Conservation (phyloP, 2,329 filamentous ascomycete genomes). For the Penicillium sclerotigenum region DNA sequence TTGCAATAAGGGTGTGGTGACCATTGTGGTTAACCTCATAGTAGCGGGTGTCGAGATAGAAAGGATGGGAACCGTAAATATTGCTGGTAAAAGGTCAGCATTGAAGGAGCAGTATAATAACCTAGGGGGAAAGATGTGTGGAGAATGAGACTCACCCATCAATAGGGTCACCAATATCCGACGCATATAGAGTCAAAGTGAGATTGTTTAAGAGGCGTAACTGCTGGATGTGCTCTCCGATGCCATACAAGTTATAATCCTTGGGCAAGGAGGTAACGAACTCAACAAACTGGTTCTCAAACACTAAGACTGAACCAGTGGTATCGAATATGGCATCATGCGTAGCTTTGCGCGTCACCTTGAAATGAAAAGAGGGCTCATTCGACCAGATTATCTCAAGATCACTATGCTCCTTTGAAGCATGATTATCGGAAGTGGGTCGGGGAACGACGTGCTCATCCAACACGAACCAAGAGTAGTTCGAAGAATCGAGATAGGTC, state of each 20-base stretch:
- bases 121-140: not conserved
- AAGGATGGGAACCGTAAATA: conserved; percentile 72
- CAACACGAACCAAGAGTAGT: conserved; percentile 65
- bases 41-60: conserved; percentile 78
- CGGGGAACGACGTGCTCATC: conserved; percentile 61
- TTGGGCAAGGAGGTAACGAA: conserved; percentile 64
- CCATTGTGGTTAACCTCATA: conserved; percentile 56
- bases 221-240: conserved; percentile 70
- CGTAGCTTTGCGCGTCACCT: conserved; percentile 55
- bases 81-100: conserved; percentile 45
- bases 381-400: conserved; percentile 56
- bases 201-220: conserved; percentile 70
- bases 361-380: conserved; percentile 57
- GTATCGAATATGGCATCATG: conserved; percentile 69
- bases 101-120: not conserved
- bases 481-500: conserved; percentile 58
- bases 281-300: conserved; percentile 75
- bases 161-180: conserved; percentile 60
- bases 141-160: conserved; percentile 36
- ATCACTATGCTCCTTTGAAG: conserved; percentile 37
- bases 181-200: conserved; percentile 66
- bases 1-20: conserved; percentile 52
- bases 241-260: conserved; percentile 71
- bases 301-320: conserved; percentile 62
- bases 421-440: conserved; percentile 48